Evolutionary conservation across 2,329 filamentous ascomycete species (phyloP), one percentile per base, ranked within the genome.

Genomic region (Xylariaceae sp.): DNA sequence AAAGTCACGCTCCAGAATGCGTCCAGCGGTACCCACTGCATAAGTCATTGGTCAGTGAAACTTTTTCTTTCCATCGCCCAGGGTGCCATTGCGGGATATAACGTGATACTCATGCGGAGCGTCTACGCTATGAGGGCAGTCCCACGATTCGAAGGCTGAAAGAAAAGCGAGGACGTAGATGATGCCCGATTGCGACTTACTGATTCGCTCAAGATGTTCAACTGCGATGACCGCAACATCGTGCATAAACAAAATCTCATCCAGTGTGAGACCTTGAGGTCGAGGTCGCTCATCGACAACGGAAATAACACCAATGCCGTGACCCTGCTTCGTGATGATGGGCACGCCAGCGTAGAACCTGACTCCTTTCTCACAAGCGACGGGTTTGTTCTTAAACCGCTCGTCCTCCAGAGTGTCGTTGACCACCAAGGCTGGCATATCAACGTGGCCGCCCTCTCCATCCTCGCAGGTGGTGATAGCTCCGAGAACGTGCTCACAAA

Each of bases 241-340:
- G 33, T 73, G 68, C 56, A 85, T 63, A 37, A 78, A 81, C 17
- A 69, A 64, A 2, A 73, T 47, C 37, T 79, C 72, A 8, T 66
- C 65, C 0, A 64, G 53, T 9, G 62, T 63, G 15, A 85, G 53
- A 0, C 72, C 73, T 32, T 72, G 37, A 18, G 49, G 52, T 12
- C 77, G 72, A 0, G 76, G 71, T n/a, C 67, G 66, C 33, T 15
- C 34, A 40, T 50, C 80, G 3, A 81, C 63, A 2, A 84, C 71
- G 39, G 75, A 74, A 44, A 81, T 79, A 9, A 71, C 72, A 9
- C 82, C 82, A 41, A 86, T 78, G 35, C 76, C 72, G 19, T 75
- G 71, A 28, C 70, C 73, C 4, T 55, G 54, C 1, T 71, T 71
- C 3, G 76, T 79, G 19, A 73, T 71, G 40, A 86, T 76, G 0